Evolutionary conservation across 139 green algal species (phyloP), one percentile per base, ranked within the genome.

Genomic region (Desmodesmus armatus): DNA sequence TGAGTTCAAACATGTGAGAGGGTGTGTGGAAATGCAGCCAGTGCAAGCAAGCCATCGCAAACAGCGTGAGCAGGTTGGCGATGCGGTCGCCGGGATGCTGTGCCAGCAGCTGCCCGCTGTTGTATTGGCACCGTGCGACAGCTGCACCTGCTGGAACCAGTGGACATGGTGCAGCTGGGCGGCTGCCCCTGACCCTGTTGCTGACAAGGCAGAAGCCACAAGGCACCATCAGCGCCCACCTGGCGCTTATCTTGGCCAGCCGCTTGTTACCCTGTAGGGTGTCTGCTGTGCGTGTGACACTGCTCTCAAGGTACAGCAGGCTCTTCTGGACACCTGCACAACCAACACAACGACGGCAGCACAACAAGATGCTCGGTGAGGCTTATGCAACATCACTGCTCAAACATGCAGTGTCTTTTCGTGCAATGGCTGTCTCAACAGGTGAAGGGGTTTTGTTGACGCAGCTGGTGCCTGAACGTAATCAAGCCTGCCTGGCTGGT

Each of bases 301-400:
- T 85, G 62, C 41, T 66, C 25, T 75, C 29, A 29, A 85, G 63
- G 31, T 77, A 85, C 31, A 78, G 5, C n/a, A 85, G 29, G 79
- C 79, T 85, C 65, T 67, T 78, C 31, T 65, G 62, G 21, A 85
- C 41, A 13, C 25, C 79, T 85, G 44, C 58, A n/a, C n/a, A 44
- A 33, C 17, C 25, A 43, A 25, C 47, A 73, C 13, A 39, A 44
- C 49, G 6, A 29, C 27, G 25, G 58, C 33, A 35, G 29, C 17
- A 31, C 21, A 5, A 5, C 9, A 37, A 15, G n/a, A n/a, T n/a
- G n/a, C n/a, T n/a, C n/a, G n/a, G n/a, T n/a, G n/a, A n/a, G n/a
- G n/a, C n/a, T n/a, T n/a, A n/a, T n/a, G n/a, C n/a, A n/a, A n/a
- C n/a, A n/a, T n/a, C n/a, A n/a, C n/a, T n/a, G n/a, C n/a, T n/a